Evolutionary conservation across 2,329 filamentous ascomycete species (phyloP).

Genomic region (Chaetomiaceae sp.): DNA sequence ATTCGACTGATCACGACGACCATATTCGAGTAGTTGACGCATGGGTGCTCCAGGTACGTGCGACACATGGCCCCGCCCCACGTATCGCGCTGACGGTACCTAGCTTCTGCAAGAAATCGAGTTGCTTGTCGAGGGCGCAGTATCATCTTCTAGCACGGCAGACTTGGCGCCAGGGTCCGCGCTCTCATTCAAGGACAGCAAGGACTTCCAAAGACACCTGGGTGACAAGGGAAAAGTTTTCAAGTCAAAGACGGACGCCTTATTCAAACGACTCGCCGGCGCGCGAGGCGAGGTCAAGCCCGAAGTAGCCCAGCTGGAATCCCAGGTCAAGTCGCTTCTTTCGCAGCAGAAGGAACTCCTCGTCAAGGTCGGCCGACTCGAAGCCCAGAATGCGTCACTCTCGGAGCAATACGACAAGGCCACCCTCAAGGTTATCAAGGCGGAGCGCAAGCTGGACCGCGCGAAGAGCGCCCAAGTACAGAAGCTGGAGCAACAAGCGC

Average conservation of each 20-base stretch:
- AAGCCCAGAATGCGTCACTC: constrained; percentile 75
- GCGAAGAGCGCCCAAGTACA: constrained; percentile 84
- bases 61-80: constrained; percentile 7
- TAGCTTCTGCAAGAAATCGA: constrained; percentile 62
- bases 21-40: constrained; percentile 85
- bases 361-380: constrained; percentile 68
- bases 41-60: constrained; percentile 83
- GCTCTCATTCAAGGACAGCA: constrained; percentile 57
- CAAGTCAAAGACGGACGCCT: constrained; percentile 63
- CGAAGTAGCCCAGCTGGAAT: constrained; percentile 68
- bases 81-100: constrained; percentile 24
- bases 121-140: constrained; percentile 48
- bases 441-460: constrained; percentile 90
- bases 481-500: constrained; percentile 85
- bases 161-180: constrained; percentile 53
- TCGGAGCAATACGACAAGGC: constrained; percentile 84
- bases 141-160: constrained; percentile 40
- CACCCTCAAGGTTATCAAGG: constrained; percentile 86
- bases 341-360: constrained; percentile 78
- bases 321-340: constrained; percentile 68
- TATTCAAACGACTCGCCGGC: constrained; percentile 56
- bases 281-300: constrained; percentile 54
- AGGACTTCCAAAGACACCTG: constrained; percentile 78
- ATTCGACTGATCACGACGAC: constrained; percentile 80
- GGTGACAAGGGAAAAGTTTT: constrained; percentile 71